A percentile compares a stretch with the other conserved stretches of the same genome.
phyloP scores from a whole-genome alignment of 208 protist genomes.

The Naegleria lovaniensis region DNA sequence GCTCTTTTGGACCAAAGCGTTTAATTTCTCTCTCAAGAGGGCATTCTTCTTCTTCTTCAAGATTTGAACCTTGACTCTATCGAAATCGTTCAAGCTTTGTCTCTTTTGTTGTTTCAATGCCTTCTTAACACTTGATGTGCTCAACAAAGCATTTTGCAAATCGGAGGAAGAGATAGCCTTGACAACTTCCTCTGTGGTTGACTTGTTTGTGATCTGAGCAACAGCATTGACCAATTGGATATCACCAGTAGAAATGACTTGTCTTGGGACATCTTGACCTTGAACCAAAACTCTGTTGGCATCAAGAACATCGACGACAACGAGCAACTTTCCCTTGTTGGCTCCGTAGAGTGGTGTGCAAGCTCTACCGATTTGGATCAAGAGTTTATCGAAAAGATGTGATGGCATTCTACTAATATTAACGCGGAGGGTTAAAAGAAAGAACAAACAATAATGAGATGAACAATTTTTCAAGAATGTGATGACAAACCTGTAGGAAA shows the following conservation, averaged over 20 bases:
- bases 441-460: too few species aligned
- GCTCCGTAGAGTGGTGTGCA: neutral
- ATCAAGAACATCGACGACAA: constrained; percentile 23
- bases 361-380: constrained; percentile 20
- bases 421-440: too few species aligned
- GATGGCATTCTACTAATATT: neutral
- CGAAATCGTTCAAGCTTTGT: constrained; percentile 12
- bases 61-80: constrained; percentile 16
- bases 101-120: neutral
- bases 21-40: neutral
- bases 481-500: too few species aligned
- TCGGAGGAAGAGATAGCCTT: neutral
- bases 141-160: neutral
- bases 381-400: neutral
- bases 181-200: neutral
- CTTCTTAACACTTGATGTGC: neutral
- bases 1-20: neutral
- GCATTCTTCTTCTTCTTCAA: constrained; percentile 2
- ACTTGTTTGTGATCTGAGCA: neutral
- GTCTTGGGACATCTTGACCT: neutral
- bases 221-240: neutral
- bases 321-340: constrained; percentile 13
- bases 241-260: neutral
- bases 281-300: constrained; percentile 17
- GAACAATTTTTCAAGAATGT: too few species aligned